Conservation (phyloP, 164 flowering plant species). For the Liquidambar formosana region DNA sequence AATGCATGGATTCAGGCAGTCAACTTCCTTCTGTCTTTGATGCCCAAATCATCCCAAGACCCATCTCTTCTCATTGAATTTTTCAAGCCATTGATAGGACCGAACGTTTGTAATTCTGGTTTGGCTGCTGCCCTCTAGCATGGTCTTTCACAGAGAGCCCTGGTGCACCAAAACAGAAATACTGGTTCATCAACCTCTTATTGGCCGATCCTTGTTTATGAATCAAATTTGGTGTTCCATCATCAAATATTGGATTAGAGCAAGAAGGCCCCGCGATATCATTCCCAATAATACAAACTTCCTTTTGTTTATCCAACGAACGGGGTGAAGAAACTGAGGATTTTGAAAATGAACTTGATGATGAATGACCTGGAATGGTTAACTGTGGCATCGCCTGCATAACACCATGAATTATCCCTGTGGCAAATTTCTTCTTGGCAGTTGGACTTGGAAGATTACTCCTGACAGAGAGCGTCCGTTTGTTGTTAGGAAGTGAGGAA, state of each 20-base stretch:
- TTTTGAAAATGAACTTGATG: constrained; percentile 51
- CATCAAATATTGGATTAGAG: constrained; percentile 22
- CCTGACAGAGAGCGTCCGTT: constrained; percentile 66
- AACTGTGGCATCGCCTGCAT: constrained; percentile 52
- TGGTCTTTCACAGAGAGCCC: constrained; percentile 30
- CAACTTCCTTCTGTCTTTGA: background rate
- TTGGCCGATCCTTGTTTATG: constrained; percentile 24
- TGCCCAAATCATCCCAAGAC: background rate
- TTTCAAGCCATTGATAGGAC: constrained; percentile 30
- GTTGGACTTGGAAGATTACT: constrained; percentile 71
- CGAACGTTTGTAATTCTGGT: constrained; percentile 14
- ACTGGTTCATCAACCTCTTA: constrained; percentile 39
- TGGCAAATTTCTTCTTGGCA: constrained; percentile 74
- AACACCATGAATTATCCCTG: constrained; percentile 68
- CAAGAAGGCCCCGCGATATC: constrained; percentile 44
- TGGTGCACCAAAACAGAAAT: constrained; percentile 40
- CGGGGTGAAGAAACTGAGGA: constrained; percentile 40
- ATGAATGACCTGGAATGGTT: constrained; percentile 30
- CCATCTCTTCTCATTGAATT: background rate
- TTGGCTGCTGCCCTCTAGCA: constrained; percentile 18
- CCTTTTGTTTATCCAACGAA: constrained; percentile 42
- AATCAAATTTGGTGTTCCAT: constrained; percentile 17
- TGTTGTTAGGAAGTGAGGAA: constrained; percentile 56
- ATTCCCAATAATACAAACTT: constrained; percentile 17
- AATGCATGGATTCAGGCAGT: background rate